Percentiles rank a stretch among this genome's conserved stretches.
Evolutionary conservation across 805 yeast genomes (phyloP).

Genomic region (Saturnispora hagleri): DNA sequence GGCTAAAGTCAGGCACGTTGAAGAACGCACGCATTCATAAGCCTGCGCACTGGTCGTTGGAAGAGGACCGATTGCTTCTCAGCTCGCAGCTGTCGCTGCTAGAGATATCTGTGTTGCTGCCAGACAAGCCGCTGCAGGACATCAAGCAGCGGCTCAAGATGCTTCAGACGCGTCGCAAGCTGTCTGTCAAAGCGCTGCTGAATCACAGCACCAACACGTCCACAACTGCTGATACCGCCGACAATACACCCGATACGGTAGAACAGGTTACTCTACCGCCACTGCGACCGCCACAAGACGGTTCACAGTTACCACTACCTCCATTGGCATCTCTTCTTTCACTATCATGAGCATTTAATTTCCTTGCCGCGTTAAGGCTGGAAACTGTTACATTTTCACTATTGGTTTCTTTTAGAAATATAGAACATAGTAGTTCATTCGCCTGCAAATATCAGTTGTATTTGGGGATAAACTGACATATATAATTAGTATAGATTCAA

Average conservation of each 20-base stretch:
- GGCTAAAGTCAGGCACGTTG: constrained; percentile 43
- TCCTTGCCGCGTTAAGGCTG: background rate
- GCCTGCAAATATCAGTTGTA: background rate
- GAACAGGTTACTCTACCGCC: background rate
- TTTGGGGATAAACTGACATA: background rate
- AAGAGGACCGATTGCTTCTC: constrained; percentile 1
- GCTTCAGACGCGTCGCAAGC: background rate
- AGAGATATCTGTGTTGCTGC: constrained; percentile 1
- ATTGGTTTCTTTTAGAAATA: background rate
- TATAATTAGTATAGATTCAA: background rate
- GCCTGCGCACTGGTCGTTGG: background rate
- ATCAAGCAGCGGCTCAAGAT: background rate
- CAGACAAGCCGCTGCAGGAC: constrained; percentile 1
- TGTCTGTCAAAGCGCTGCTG: background rate
- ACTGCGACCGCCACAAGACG: background rate
- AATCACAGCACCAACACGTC: background rate
- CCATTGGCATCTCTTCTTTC: constrained; percentile 1
- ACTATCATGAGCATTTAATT: background rate
- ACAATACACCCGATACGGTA: background rate
- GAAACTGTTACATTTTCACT: background rate
- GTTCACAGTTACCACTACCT: background rate
- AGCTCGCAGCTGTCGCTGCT: background rate
- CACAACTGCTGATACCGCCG: background rate
- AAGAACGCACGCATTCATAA: constrained; percentile 13
- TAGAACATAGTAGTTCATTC: background rate